Conservation (phyloP, 2,329 filamentous ascomycete genomes). For the Xylariales sp. region DNA sequence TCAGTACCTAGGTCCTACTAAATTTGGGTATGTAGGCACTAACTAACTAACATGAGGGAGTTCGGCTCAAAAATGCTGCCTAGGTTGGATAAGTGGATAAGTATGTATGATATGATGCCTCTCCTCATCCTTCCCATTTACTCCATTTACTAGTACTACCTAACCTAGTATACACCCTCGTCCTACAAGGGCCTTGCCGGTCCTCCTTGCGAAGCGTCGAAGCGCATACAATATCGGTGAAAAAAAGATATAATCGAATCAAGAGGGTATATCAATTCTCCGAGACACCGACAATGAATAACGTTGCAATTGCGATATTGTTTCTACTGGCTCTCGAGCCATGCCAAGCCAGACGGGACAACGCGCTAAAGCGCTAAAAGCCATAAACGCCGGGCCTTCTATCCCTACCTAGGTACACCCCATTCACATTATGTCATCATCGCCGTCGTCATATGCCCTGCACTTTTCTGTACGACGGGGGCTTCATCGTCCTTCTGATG, state of each 20-base stretch:
- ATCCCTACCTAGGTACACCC: conserved; percentile 8
- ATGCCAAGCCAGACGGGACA: conserved; percentile 20
- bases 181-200: no score
- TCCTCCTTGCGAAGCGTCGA: no score
- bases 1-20: no score
- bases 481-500: conserved; percentile 85
- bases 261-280: background rate
- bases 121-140: no score
- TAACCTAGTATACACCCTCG: no score
- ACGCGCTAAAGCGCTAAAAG: conserved; percentile 6
- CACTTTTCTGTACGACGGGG: conserved; percentile 95
- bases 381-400: conserved; percentile 33
- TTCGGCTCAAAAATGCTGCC: background rate
- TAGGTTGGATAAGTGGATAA: no score
- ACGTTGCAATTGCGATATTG: conserved; percentile 1
- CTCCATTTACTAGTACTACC: no score
- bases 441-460: conserved; percentile 68
- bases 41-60: background rate
- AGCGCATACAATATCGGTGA: background rate
- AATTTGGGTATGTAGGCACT: no score
- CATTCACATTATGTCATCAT: conserved; percentile 13
- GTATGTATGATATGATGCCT: no score
- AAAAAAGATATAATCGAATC: background rate
- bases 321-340: background rate
- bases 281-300: background rate